phyloP scores from a whole-genome alignment of 805 yeast species.

The Candida qinlingensis region DNA sequence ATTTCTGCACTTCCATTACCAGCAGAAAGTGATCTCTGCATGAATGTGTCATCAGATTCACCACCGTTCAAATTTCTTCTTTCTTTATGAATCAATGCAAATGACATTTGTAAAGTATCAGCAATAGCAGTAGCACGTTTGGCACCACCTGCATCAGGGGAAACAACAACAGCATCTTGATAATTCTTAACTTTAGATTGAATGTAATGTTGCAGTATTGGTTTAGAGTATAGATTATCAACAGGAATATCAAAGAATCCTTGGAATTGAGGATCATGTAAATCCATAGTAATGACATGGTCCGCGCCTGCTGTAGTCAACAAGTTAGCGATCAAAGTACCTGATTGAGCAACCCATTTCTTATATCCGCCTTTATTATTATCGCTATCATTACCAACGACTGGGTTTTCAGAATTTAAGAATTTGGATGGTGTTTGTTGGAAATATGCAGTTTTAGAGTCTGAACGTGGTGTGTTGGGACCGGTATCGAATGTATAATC shows the following conservation, averaged over 20 bases:
- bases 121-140: constrained; percentile 94
- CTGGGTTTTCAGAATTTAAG: constrained; percentile 30
- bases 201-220: constrained; percentile 81
- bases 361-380: constrained; percentile 62
- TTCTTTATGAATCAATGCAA: constrained; percentile 95
- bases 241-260: constrained; percentile 97
- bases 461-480: constrained; percentile 35
- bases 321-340: constrained; percentile 84
- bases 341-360: constrained; percentile 94
- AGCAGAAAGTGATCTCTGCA: constrained; percentile 13
- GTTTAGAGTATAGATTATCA: constrained; percentile 87
- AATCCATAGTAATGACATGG: constrained; percentile 94
- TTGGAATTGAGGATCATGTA: constrained; percentile 97
- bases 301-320: constrained; percentile 93
- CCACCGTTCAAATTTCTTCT: constrained; percentile 41
- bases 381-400: constrained; percentile 17
- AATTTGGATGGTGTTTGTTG: constrained; percentile 10
- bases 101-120: constrained; percentile 79
- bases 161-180: constrained; percentile 82
- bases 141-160: constrained; percentile 99
- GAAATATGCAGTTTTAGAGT: constrained; percentile 1
- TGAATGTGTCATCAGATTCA: constrained; percentile 17
- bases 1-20: not conserved
- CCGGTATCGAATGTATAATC: constrained; percentile 43
- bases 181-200: constrained; percentile 71